These are phyloP conservation scores for Aspergillus coremiiformis DNA, from an alignment of 495 filamentous ascomycete genomes.

Conservation along the genomic window DNA sequence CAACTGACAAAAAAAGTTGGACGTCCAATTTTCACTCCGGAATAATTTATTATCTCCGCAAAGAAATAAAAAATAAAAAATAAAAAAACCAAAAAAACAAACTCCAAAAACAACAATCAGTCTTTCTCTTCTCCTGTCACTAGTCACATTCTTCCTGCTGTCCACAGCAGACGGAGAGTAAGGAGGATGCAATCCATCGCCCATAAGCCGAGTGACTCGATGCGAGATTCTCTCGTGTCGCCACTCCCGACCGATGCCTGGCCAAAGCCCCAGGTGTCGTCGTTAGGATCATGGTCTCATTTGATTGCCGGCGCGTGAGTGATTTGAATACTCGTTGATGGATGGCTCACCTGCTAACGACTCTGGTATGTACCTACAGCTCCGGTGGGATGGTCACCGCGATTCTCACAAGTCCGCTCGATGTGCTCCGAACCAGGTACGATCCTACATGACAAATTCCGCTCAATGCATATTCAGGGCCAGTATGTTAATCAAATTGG, in stretches of 20 bases:
- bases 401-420: conserved; percentile 73
- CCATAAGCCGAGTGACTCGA: not conserved
- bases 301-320: conserved; percentile 80
- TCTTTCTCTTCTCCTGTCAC: no score
- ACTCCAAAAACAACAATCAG: no score
- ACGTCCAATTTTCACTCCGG: not conserved
- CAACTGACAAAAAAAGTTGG: not conserved
- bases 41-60: not conserved
- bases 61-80: not conserved
- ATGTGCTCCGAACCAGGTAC: conserved; percentile 74
- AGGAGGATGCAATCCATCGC: not conserved
- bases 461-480: not conserved
- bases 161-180: not conserved
- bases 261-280: not conserved
- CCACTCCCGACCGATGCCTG: not conserved
- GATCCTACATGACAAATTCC: not conserved
- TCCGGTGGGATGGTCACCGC: conserved; percentile 81
- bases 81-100: no score
- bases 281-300: conserved; percentile 57
- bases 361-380: conserved; percentile 35
- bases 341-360: not conserved
- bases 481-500: not conserved
- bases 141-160: no score
- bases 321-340: not conserved
- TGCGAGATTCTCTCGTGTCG: not conserved